phyloP scores from a whole-genome alignment of 164 flowering plant species.

The Vitis labrusca region DNA sequence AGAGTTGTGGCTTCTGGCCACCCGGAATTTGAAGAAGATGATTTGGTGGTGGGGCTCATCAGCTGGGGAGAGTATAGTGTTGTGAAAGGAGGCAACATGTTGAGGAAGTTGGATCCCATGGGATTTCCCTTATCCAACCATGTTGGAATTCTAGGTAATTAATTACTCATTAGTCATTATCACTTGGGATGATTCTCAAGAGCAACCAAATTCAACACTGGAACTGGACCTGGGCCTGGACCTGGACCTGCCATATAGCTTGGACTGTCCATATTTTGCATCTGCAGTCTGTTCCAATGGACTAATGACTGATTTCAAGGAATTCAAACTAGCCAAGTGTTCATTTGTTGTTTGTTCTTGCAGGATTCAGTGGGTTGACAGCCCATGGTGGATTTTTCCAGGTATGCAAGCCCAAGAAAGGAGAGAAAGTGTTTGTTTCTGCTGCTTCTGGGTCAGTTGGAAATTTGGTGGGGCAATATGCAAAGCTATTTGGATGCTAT shows the following conservation, averaged over 20 bases:
- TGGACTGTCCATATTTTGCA: too few relatives aligned
- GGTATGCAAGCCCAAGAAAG: constrained; percentile 68
- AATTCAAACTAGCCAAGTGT: background rate
- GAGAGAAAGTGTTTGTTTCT: constrained; percentile 81
- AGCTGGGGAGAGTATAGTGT: constrained; percentile 64
- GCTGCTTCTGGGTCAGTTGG: constrained; percentile 89
- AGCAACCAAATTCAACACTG: too few relatives aligned
- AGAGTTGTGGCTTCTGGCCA: constrained; percentile 65
- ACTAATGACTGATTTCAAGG: too few relatives aligned
- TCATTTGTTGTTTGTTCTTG: background rate
- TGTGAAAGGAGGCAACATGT: constrained; percentile 21
- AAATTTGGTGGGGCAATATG: constrained; percentile 72
- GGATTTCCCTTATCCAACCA: constrained; percentile 70
- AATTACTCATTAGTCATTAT: too few relatives aligned
- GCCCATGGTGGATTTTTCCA: constrained; percentile 75
- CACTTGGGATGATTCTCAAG: too few relatives aligned
- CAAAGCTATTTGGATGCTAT: constrained; percentile 71
- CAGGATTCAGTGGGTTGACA: constrained; percentile 69
- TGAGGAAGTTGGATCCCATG: constrained; percentile 53
- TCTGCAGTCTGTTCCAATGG: too few relatives aligned
- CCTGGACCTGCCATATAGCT: too few relatives aligned
- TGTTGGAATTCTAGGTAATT: constrained; percentile 58
- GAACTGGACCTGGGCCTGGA: too few relatives aligned
- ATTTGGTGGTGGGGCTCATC: constrained; percentile 56
- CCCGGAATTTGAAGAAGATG: constrained; percentile 49